These are phyloP conservation scores for Tolypocladium endophyticum DNA, from an alignment of 2,329 filamentous ascomycete genomes.

Conservation along the genomic window DNA sequence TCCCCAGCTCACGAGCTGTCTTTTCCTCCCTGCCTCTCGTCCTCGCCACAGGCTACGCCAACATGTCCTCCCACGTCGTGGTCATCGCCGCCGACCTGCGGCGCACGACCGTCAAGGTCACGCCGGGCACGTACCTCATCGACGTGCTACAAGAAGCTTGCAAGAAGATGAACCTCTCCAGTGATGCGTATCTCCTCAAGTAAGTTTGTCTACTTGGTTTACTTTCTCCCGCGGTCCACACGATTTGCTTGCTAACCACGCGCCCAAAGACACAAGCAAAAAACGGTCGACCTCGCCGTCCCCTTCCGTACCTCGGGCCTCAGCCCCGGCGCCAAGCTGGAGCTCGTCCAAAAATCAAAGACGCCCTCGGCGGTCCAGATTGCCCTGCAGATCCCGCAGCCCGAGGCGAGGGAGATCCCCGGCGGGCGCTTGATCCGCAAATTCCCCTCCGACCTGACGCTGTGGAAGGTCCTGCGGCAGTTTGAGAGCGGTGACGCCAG, in stretches of 20 bases:
- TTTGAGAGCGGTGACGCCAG: constrained; percentile 71
- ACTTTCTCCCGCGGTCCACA: background rate
- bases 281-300: constrained; percentile 73
- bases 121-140: constrained; percentile 67
- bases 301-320: constrained; percentile 78
- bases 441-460: constrained; percentile 74
- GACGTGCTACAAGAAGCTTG: constrained; percentile 86
- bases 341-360: constrained; percentile 78
- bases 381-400: constrained; percentile 72
- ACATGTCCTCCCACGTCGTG: constrained; percentile 80
- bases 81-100: constrained; percentile 75
- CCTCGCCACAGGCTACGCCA: constrained; percentile 6
- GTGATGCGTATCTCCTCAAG: constrained; percentile 74
- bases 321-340: constrained; percentile 76
- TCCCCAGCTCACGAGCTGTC: background rate
- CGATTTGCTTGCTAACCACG: background rate
- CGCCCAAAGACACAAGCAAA: constrained; percentile 61
- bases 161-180: constrained; percentile 62
- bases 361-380: constrained; percentile 80
- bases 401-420: constrained; percentile 52
- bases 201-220: constrained; percentile 26
- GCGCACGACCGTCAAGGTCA: constrained; percentile 73
- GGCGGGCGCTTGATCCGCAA: constrained; percentile 68
- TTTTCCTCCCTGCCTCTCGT: background rate
- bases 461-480: constrained; percentile 85